Percentiles rank a stretch among this genome's conserved stretches.
Conservation (phyloP, 2,329 filamentous ascomycete genomes). For the Apiospora marii region DNA sequence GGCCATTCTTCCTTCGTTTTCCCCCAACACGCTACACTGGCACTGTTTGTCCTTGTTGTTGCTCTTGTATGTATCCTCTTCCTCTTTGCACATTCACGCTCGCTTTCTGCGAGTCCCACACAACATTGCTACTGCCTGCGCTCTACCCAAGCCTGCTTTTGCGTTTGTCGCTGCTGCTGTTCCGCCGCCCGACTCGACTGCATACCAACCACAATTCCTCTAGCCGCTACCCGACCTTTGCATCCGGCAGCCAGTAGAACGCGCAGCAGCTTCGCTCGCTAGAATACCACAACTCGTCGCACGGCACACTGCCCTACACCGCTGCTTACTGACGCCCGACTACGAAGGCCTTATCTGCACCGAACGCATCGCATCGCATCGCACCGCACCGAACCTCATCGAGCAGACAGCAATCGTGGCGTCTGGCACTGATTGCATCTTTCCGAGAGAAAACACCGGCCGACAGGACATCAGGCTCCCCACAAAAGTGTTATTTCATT, state of each 20-base stretch:
- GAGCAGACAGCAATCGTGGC: not conserved
- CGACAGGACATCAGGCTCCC: slow-evolving; percentile 12
- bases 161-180: slow-evolving; percentile 20
- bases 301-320: slow-evolving; percentile 6
- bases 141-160: not conserved
- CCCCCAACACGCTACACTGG: not conserved
- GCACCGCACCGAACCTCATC: slow-evolving; percentile 16
- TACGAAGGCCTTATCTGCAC: slow-evolving; percentile 2
- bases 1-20: slow-evolving; percentile 23
- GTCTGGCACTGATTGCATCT: not conserved
- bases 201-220: slow-evolving; percentile 9
- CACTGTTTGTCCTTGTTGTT: slow-evolving; percentile 20
- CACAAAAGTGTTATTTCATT: slow-evolving; percentile 3
- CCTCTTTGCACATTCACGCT: not conserved
- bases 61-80: slow-evolving; percentile 8
- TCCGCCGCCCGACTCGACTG: slow-evolving; percentile 6
- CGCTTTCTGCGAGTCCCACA: not conserved
- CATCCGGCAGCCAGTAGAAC: slow-evolving; percentile 22
- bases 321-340: slow-evolving; percentile 21
- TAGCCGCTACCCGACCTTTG: slow-evolving; percentile 12
- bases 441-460: not conserved
- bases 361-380: slow-evolving; percentile 17
- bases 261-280: slow-evolving; percentile 20
- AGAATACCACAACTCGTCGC: slow-evolving; percentile 16
- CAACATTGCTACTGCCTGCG: not conserved